Evolutionary conservation across 2,329 filamentous ascomycete species (phyloP), one percentile per base, ranked within the genome.

Genomic region (Endothia cerciana): DNA sequence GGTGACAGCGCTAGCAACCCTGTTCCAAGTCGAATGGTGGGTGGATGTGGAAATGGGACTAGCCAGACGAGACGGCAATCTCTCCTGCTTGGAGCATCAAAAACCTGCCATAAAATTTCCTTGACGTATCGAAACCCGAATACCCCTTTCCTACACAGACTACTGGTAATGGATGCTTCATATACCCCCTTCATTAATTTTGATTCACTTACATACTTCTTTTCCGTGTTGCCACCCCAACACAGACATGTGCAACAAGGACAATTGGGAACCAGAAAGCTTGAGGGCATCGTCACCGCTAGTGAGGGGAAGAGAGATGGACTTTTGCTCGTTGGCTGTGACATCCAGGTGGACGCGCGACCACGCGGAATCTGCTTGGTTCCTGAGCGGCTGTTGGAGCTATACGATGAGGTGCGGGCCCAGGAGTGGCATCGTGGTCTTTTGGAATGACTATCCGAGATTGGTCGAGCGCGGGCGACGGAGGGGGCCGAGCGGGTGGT

Each of bases 111-210:
- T 36, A 19, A 28, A 22, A 2, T 55, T 36, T 55, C 10, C 51
- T 55, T 55, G 28, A 33, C 30, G 30, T 55, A 36, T 30, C 51
- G 30, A 55, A 36, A 36, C 60, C 43, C 55, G 60, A 62, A 65
- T 63, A 65, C 64, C 64, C 30, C 22, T 59, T 65, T 59, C 22
- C 41, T 36, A 36, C 7, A 49, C 30, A 51, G 22, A 60, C 30
- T 60, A 49, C 38, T 47, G 62, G 41, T n/a, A 55, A 55, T 55
- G 28, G 28, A 36, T 36, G 51, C 51, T 56, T 40, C 43, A 65
- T 65, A 65, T 65, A 65, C 64, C 64, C 63, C 60, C 41, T 59
- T 63, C 64, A 49, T 65, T 65, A 63, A 59, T 59, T 28, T 36
- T 28, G 51, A n/a, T 55, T 55, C 10, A 55, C 19, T 36, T 55